A percentile compares a stretch with the other conserved stretches of the same genome.
These are phyloP conservation scores for Pythium scleroteichum DNA, from an alignment of 352 stramenopile species.

Conservation along the genomic window DNA sequence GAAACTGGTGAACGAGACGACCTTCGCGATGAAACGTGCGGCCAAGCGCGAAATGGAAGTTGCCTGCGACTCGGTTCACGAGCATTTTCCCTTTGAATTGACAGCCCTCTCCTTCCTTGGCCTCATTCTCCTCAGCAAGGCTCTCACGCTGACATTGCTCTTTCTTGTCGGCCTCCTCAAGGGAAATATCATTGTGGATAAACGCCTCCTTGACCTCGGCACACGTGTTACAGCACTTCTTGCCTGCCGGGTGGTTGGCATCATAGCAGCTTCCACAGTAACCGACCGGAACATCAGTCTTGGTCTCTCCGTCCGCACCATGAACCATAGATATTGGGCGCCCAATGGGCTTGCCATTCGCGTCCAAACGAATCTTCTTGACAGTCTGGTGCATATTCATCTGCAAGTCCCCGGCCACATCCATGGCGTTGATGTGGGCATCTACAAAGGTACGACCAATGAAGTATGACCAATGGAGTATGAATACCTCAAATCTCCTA, in stretches of 20 bases:
- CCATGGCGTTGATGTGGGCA: constrained; percentile 98
- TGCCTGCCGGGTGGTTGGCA: constrained; percentile 65
- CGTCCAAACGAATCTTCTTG: constrained; percentile 90
- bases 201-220: constrained; percentile 85
- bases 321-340: constrained; percentile 47
- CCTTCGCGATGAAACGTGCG: constrained; percentile 81
- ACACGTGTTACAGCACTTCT: constrained; percentile 83
- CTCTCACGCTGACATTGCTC: constrained; percentile 80
- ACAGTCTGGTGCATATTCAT: constrained; percentile 96
- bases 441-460: constrained; percentile 43
- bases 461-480: background rate
- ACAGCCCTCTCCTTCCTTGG: constrained; percentile 79
- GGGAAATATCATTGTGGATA: constrained; percentile 65
- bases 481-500: background rate
- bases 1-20: constrained; percentile 80
- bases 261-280: constrained; percentile 98
- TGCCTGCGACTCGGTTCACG: constrained; percentile 84
- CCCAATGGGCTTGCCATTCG: constrained; percentile 68
- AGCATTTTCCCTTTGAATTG: constrained; percentile 81
- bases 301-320: constrained; percentile 32
- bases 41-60: constrained; percentile 84
- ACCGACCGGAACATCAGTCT: constrained; percentile 58
- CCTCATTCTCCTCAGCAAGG: constrained; percentile 58
- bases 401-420: constrained; percentile 98
- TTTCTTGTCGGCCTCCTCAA: constrained; percentile 76